Conservation (phyloP, 2,329 filamentous ascomycete species). For the Diaporthe caulivora region DNA sequence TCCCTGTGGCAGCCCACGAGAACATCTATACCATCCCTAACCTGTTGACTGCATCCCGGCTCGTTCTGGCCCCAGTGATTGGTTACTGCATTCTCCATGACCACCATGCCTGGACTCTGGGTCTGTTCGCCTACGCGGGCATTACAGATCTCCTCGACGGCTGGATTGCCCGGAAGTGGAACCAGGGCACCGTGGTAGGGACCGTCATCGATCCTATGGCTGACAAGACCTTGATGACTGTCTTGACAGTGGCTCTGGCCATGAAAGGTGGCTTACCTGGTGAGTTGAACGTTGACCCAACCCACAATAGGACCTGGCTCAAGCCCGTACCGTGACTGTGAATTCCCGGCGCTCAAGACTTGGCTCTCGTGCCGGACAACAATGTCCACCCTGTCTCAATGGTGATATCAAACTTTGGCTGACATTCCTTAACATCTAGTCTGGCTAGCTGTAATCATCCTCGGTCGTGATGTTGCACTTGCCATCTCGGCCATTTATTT, state of each 20-base stretch:
- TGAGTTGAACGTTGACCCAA: slow-evolving; percentile 57
- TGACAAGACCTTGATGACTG: slow-evolving; percentile 96
- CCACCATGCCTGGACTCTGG: slow-evolving; percentile 81
- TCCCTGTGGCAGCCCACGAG: slow-evolving; percentile 68
- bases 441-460: slow-evolving; percentile 90
- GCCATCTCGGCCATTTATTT: slow-evolving; percentile 93
- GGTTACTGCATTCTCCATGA: slow-evolving; percentile 91
- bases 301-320: not conserved
- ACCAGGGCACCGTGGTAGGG: slow-evolving; percentile 92
- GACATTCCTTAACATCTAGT: slow-evolving; percentile 58
- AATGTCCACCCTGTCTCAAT: not conserved
- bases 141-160: slow-evolving; percentile 94
- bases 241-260: slow-evolving; percentile 87
- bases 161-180: slow-evolving; percentile 90
- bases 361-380: not conserved
- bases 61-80: slow-evolving; percentile 84
- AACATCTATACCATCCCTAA: slow-evolving; percentile 99
- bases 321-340: not conserved
- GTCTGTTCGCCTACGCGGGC: slow-evolving; percentile 91
- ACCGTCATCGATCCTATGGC: slow-evolving; percentile 97
- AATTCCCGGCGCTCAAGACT: not conserved
- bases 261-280: slow-evolving; percentile 84
- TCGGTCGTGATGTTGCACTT: slow-evolving; percentile 88
- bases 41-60: slow-evolving; percentile 86
- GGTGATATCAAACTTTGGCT: not conserved